These are phyloP conservation scores for Fusarium verrucosum DNA, from an alignment of 2,329 filamentous ascomycete genomes.

Conservation along the genomic window DNA sequence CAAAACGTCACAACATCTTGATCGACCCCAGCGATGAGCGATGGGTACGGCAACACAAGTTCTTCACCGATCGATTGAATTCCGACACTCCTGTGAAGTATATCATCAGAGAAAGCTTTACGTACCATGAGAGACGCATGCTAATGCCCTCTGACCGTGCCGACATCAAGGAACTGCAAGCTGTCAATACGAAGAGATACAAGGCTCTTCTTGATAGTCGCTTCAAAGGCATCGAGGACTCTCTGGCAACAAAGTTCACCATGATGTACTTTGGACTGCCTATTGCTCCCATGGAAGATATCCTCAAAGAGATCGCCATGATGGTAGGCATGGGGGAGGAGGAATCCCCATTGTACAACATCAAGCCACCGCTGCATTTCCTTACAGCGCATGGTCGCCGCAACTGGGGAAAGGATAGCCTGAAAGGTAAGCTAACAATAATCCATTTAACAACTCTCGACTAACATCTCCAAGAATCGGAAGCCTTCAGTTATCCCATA, in stretches of 20 bases:
- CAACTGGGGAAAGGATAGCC: conserved; percentile 44
- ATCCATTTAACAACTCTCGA: fast-evolving
- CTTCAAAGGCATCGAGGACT: conserved; percentile 44
- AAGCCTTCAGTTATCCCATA: conserved; percentile 8
- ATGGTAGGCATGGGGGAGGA: conserved; percentile 24
- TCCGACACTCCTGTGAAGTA: conserved; percentile 39
- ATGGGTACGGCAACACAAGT: conserved; percentile 43
- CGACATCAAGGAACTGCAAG: conserved; percentile 48
- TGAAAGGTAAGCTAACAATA: conserved; percentile 27
- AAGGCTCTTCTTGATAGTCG: conserved; percentile 43
- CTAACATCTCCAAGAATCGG: conserved; percentile 24
- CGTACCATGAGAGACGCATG: conserved; percentile 47
- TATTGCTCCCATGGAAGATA: conserved; percentile 49
- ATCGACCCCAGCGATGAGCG: conserved; percentile 38
- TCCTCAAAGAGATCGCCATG: conserved; percentile 40
- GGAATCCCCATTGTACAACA: conserved; percentile 23
- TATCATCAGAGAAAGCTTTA: conserved; percentile 50
- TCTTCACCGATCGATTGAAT: conserved; percentile 45
- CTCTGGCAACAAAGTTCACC: conserved; percentile 54
- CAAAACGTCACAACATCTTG: conserved; percentile 32
- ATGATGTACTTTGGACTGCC: conserved; percentile 60
- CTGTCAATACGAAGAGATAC: conserved; percentile 46
- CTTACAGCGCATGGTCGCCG: conserved; percentile 45
- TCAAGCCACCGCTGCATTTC: conserved; percentile 47
- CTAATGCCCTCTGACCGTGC: conserved; percentile 44